phyloP scores from a whole-genome alignment of 1,284 basidiomycete species.

The Malassezia arunalokei region DNA sequence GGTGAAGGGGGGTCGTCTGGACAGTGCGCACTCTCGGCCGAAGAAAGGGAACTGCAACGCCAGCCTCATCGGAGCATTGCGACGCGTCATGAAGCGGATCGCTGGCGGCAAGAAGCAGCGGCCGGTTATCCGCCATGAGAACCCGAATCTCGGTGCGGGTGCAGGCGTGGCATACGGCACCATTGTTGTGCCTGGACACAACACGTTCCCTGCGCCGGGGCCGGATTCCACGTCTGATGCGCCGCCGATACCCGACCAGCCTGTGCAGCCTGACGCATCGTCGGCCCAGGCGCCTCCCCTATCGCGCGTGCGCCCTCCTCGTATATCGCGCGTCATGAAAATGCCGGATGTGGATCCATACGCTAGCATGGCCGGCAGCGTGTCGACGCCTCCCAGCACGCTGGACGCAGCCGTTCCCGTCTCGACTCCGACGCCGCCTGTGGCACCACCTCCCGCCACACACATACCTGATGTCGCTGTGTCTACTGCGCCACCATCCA shows the following conservation, averaged over 20 bases:
- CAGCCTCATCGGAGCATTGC: background rate
- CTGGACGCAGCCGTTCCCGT: too few species aligned
- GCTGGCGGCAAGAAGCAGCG: conserved; percentile 28
- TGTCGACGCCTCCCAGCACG: too few species aligned
- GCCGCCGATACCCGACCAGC: too few species aligned
- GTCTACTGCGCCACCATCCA: background rate
- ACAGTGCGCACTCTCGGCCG: background rate
- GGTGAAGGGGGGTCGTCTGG: background rate
- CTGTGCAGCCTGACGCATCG: too few species aligned
- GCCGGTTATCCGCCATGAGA: conserved; percentile 42
- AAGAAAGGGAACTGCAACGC: background rate
- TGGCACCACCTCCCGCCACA: too few species aligned
- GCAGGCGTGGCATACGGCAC: conserved; percentile 17
- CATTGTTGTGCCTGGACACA: conserved; percentile 14
- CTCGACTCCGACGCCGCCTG: too few species aligned
- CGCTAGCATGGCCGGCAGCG: too few species aligned
- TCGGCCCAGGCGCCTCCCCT: too few species aligned
- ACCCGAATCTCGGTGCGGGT: conserved; percentile 31
- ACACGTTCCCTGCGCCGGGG: conserved; percentile 3
- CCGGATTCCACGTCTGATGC: background rate
- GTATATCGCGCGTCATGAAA: too few species aligned
- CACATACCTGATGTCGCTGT: too few species aligned
- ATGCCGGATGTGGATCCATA: too few species aligned
- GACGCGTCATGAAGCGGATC: conserved; percentile 7
- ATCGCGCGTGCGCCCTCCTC: too few species aligned